Evolutionary conservation across 2,329 filamentous ascomycete species (phyloP).

Genomic region (Botrytis porri): DNA sequence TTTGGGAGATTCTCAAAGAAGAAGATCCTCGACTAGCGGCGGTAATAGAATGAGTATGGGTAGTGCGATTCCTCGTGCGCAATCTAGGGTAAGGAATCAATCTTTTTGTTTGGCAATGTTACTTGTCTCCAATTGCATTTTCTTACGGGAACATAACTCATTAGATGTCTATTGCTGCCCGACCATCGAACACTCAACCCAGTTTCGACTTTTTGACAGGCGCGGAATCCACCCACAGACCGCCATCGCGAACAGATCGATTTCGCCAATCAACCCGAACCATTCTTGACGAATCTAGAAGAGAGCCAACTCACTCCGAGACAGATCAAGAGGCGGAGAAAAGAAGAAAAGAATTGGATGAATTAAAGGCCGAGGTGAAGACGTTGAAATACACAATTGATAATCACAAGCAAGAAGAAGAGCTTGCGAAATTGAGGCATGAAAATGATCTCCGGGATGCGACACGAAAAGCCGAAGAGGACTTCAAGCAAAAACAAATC

Average conservation of each 20-base stretch:
- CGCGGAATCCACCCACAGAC: constrained; percentile 42
- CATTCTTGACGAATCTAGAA: constrained; percentile 53
- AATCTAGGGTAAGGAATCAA: constrained; percentile 33
- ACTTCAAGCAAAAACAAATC: constrained; percentile 65
- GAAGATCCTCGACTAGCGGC: constrained; percentile 32
- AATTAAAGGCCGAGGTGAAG: constrained; percentile 85
- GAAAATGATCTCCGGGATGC: constrained; percentile 81
- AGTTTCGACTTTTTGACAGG: constrained; percentile 60
- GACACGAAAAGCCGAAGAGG: constrained; percentile 77
- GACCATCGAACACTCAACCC: constrained; percentile 50
- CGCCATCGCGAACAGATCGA: constrained; percentile 29
- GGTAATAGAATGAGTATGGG: constrained; percentile 34
- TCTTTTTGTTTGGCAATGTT: constrained; percentile 5
- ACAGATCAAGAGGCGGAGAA: constrained; percentile 31
- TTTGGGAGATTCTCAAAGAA: constrained; percentile 27
- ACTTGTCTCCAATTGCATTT: constrained; percentile 2
- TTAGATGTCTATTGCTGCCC: constrained; percentile 47
- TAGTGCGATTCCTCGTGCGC: constrained; percentile 33
- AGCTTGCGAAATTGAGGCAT: constrained; percentile 73
- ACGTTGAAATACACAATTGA: constrained; percentile 84
- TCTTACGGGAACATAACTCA: neutral
- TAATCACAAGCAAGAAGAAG: constrained; percentile 82
- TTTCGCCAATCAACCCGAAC: constrained; percentile 47
- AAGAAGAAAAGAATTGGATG: constrained; percentile 55
- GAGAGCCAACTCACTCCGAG: constrained; percentile 49